Conservation (phyloP, 1,284 basidiomycete genomes). For the Puccinia triticina region DNA sequence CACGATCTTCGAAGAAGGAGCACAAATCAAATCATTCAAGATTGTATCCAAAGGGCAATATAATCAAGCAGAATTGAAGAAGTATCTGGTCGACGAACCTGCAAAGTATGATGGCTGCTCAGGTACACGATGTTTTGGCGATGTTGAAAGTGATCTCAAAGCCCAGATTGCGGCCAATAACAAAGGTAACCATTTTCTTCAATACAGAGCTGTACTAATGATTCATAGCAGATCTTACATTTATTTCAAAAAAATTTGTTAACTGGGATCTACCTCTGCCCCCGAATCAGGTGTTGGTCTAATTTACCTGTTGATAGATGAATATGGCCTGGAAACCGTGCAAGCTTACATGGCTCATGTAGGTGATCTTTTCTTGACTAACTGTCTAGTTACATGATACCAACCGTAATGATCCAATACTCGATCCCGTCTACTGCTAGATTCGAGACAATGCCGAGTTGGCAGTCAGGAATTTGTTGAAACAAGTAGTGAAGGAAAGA, state of each 20-base stretch:
- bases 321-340: slow-evolving; percentile 82
- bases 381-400: neutral
- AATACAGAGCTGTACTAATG: no score
- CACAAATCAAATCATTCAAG: slow-evolving; percentile 88
- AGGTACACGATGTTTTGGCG: slow-evolving; percentile 66
- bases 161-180: slow-evolving; percentile 96
- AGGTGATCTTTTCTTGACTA: slow-evolving; percentile 10
- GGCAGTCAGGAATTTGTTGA: slow-evolving; percentile 81
- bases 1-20: slow-evolving; percentile 89
- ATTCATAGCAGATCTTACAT: neutral
- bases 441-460: slow-evolving; percentile 87
- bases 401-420: neutral
- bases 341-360: slow-evolving; percentile 85
- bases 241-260: neutral
- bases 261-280: neutral
- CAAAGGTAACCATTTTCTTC: slow-evolving; percentile 70
- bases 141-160: slow-evolving; percentile 89
- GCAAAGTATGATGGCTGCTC: slow-evolving; percentile 73
- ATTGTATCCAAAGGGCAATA: slow-evolving; percentile 82
- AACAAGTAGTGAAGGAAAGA: slow-evolving; percentile 70
- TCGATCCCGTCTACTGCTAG: slow-evolving; percentile 52
- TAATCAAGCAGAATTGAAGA: slow-evolving; percentile 73
- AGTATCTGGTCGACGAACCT: slow-evolving; percentile 83
- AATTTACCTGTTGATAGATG: slow-evolving; percentile 70
- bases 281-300: slow-evolving; percentile 55